Conservation (phyloP, 306 rosid species). For the Abrus pulchellus region DNA sequence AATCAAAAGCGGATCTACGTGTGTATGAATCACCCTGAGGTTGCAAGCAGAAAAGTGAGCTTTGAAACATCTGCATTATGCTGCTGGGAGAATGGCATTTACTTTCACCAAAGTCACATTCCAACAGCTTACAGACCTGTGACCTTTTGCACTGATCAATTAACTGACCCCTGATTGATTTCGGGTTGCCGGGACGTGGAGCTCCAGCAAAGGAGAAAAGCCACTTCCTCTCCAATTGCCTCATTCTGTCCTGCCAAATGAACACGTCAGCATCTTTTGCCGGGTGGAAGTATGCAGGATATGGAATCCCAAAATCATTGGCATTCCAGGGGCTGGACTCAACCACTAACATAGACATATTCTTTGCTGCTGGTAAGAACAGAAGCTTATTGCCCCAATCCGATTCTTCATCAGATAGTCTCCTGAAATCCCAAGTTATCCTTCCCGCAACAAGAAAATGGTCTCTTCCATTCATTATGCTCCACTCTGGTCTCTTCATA, state of each 20-base stretch:
- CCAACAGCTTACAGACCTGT: slow-evolving; percentile 78
- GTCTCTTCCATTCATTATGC: slow-evolving; percentile 85
- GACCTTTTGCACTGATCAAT: slow-evolving; percentile 84
- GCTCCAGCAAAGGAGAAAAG: slow-evolving; percentile 99
- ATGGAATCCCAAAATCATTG: slow-evolving; percentile 95
- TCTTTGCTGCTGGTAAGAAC: slow-evolving; percentile 91
- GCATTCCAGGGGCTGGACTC: slow-evolving; percentile 99
- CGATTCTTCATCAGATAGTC: slow-evolving; percentile 71
- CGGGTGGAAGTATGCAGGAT: slow-evolving; percentile 97
- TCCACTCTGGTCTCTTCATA: slow-evolving; percentile 95
- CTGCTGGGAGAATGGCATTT: slow-evolving; percentile 98
- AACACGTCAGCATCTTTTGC: slow-evolving; percentile 88
- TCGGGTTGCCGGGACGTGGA: slow-evolving; percentile 89
- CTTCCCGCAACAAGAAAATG: slow-evolving; percentile 98
- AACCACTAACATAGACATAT: slow-evolving; percentile 99
- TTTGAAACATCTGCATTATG: slow-evolving; percentile 97
- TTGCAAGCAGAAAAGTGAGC: slow-evolving; percentile 95
- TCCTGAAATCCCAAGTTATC: slow-evolving; percentile 97
- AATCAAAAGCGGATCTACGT: slow-evolving; percentile 93
- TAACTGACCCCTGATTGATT: slow-evolving; percentile 89
- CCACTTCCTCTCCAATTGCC: slow-evolving; percentile 67
- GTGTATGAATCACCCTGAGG: slow-evolving; percentile 99
- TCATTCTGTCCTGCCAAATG: slow-evolving; percentile 67
- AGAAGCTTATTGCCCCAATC: slow-evolving; percentile 98
- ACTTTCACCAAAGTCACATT: slow-evolving; percentile 98